These are phyloP conservation scores for Globisporangium acanthophoron DNA, from an alignment of 352 stramenopile species.

Conservation along the genomic window DNA sequence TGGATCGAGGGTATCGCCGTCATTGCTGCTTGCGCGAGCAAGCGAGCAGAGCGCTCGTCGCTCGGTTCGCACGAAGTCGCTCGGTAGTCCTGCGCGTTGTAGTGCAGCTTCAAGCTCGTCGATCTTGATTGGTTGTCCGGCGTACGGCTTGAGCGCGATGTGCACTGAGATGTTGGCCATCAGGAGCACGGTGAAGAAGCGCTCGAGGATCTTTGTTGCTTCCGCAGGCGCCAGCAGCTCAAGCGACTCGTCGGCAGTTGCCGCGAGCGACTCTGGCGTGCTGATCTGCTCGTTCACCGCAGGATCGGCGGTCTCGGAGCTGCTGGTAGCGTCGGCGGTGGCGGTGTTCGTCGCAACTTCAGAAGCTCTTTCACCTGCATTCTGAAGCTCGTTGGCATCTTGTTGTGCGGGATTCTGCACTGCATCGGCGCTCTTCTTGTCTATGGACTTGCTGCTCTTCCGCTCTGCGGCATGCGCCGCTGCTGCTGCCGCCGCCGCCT, in stretches of 20 bases:
- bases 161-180: slow-evolving; percentile 17
- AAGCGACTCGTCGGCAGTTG: not conserved
- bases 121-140: slow-evolving; percentile 1
- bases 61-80: slow-evolving; percentile 12
- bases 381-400: too few species aligned
- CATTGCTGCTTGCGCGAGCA: too few species aligned
- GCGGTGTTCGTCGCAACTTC: too few species aligned
- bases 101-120: slow-evolving; percentile 7
- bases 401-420: too few species aligned
- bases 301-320: too few species aligned
- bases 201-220: slow-evolving; percentile 11
- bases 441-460: too few species aligned
- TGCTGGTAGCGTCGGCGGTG: too few species aligned
- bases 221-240: not conserved
- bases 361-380: too few species aligned
- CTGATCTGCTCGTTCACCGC: not conserved
- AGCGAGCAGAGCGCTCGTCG: slow-evolving; percentile 7
- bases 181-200: slow-evolving; percentile 23
- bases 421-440: too few species aligned
- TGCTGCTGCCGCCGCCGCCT: not conserved
- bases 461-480: not conserved
- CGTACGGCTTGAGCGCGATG: slow-evolving; percentile 8
- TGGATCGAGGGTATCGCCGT: slow-evolving; percentile 1
- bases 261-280: not conserved
- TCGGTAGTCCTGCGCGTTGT: slow-evolving; percentile 2